Percentiles rank a stretch among this genome's conserved stretches.
Evolutionary conservation across 257 asterid genomes (phyloP).

Genomic region (Solanum pennellii): DNA sequence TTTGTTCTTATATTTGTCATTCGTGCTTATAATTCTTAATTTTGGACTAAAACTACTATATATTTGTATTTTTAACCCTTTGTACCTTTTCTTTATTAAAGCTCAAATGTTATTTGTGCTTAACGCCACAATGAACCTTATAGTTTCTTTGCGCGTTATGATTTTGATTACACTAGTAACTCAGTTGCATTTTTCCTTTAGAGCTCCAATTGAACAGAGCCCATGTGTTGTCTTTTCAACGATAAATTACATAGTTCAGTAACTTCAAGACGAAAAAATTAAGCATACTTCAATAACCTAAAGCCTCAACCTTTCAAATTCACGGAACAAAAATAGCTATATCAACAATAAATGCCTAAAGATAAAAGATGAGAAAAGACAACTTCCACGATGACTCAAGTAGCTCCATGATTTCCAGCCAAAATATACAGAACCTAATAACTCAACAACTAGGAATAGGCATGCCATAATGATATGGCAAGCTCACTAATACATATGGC

Average conservation of each 20-base stretch:
- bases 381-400: not conserved
- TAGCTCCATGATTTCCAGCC: not conserved
- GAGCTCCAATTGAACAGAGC: not conserved
- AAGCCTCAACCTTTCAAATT: not conserved
- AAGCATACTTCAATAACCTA: not conserved
- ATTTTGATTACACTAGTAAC: not conserved
- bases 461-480: not conserved
- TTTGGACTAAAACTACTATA: not conserved
- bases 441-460: not conserved
- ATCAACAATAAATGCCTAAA: not conserved
- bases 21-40: too few relatives aligned
- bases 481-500: not conserved
- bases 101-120: not conserved
- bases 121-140: not conserved
- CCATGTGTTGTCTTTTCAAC: not conserved
- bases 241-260: not conserved
- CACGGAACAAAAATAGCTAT: not conserved
- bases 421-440: not conserved
- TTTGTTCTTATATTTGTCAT: too few relatives aligned
- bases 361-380: not conserved
- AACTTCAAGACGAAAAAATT: not conserved
- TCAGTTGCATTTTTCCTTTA: not conserved
- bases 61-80: not conserved
- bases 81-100: not conserved
- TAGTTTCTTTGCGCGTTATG: not conserved